Evolutionary conservation across 192 early-diverging fungal genomes (phyloP).

Genomic region (Tieghemiomyces parasiticus): DNA sequence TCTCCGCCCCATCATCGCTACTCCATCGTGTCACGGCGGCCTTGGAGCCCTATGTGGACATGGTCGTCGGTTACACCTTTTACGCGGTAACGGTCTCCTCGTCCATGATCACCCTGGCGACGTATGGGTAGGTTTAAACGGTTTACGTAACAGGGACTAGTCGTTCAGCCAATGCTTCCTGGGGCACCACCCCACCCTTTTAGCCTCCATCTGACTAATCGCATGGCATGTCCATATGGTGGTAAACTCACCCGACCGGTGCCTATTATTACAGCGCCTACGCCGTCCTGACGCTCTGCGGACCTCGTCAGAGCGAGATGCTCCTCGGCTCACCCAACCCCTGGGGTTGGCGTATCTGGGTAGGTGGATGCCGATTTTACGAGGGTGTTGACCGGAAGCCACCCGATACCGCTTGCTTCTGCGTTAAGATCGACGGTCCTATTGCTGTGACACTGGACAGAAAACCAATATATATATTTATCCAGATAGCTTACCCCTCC

Average conservation of each 20-base stretch:
- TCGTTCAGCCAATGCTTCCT: background rate
- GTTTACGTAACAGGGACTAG: background rate
- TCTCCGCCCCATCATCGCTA: slow-evolving; percentile 22
- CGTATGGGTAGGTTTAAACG: slow-evolving; percentile 20
- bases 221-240: background rate
- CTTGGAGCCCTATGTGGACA: slow-evolving; percentile 25
- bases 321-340: slow-evolving; percentile 29
- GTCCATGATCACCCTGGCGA: slow-evolving; percentile 31
- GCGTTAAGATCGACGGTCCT: background rate
- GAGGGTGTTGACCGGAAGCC: background rate
- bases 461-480: background rate
- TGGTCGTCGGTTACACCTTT: slow-evolving; percentile 27
- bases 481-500: background rate
- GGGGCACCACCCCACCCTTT: background rate
- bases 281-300: slow-evolving; percentile 37
- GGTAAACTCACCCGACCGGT: background rate
- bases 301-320: slow-evolving; percentile 30
- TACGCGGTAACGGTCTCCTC: slow-evolving; percentile 32
- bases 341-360: slow-evolving; percentile 48
- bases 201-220: background rate
- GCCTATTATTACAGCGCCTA: slow-evolving; percentile 19
- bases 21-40: slow-evolving; percentile 25
- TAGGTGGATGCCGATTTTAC: slow-evolving; percentile 13
- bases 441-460: background rate
- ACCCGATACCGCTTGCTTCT: background rate